Evolutionary conservation across 306 rosid species (phyloP).

Genomic region (Clitoria ternatea): DNA sequence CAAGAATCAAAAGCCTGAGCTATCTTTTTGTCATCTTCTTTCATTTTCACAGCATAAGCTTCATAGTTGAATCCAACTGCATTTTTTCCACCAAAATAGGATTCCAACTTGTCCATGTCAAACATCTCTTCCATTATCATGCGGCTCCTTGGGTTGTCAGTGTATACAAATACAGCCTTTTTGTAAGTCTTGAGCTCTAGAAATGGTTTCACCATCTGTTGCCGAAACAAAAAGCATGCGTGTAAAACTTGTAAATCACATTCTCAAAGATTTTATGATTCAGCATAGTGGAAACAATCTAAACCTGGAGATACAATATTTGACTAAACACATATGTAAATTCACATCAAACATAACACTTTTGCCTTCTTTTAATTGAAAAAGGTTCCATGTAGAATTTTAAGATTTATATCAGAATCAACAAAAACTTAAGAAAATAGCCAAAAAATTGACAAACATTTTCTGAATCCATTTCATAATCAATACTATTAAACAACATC

Average conservation of each 20-base stretch:
- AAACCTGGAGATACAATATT: neutral
- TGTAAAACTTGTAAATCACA: neutral
- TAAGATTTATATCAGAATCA: neutral
- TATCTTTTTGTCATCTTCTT: constrained; percentile 55
- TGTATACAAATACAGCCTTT: constrained; percentile 68
- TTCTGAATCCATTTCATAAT: neutral
- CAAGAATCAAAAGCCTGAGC: constrained; percentile 28
- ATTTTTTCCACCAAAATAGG: constrained; percentile 60
- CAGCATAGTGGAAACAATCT: neutral
- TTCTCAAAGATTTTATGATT: neutral
- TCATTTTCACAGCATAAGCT: constrained; percentile 51
- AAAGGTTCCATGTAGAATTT: neutral
- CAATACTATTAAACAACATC: neutral
- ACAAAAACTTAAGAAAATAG: neutral
- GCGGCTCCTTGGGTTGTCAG: constrained; percentile 53
- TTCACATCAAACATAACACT: neutral
- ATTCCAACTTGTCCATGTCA: constrained; percentile 54
- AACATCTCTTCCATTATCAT: constrained; percentile 62
- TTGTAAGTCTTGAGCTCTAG: constrained; percentile 60
- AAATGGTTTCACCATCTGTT: constrained; percentile 79
- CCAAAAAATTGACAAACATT: neutral
- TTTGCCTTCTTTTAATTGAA: neutral
- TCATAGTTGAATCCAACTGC: constrained; percentile 38
- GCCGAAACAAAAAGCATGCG: constrained; percentile 7
- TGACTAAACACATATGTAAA: neutral